Evolutionary conservation across 225 moss, liverwort and hornwort species (phyloP).

Genomic region (Bryoerythrophyllum caledonicum): DNA sequence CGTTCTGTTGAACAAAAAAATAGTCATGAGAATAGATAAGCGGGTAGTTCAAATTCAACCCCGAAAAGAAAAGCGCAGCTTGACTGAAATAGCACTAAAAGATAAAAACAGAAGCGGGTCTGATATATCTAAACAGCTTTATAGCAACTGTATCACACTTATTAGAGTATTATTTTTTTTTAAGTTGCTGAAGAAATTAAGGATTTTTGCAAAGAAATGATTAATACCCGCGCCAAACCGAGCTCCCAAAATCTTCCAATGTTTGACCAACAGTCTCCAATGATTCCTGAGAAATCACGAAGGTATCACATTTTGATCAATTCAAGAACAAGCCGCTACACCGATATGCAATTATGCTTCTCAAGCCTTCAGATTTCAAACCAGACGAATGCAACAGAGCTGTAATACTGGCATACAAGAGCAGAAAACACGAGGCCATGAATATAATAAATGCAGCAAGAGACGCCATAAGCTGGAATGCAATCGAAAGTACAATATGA

Average conservation of each 20-base stretch:
- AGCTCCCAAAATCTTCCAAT: constrained; percentile 89
- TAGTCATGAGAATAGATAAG: constrained; percentile 8
- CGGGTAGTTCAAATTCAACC: background rate
- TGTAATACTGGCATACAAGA: background rate
- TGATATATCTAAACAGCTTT: background rate
- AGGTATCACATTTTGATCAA: background rate
- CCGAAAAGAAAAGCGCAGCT: background rate
- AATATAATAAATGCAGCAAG: background rate
- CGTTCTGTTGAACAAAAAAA: constrained; percentile 50
- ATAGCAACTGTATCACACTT: background rate
- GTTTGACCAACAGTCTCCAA: constrained; percentile 95
- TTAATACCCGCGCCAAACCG: constrained; percentile 81
- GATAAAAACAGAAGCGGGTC: constrained; percentile 1
- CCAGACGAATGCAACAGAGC: constrained; percentile 8
- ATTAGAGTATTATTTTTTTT: background rate
- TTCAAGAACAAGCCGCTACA: constrained; percentile 13
- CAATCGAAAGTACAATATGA: background rate
- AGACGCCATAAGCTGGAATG: constrained; percentile 12
- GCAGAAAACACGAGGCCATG: constrained; percentile 1
- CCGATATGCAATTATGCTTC: background rate
- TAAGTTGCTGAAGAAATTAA: background rate
- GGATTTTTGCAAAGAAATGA: background rate
- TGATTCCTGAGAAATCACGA: constrained; percentile 65
- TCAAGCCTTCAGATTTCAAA: constrained; percentile 10
- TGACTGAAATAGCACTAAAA: constrained; percentile 11